Base-by-base conservation (phyloP, 805 yeast genomes). In the Cyberlindnera amylophila region DNA sequence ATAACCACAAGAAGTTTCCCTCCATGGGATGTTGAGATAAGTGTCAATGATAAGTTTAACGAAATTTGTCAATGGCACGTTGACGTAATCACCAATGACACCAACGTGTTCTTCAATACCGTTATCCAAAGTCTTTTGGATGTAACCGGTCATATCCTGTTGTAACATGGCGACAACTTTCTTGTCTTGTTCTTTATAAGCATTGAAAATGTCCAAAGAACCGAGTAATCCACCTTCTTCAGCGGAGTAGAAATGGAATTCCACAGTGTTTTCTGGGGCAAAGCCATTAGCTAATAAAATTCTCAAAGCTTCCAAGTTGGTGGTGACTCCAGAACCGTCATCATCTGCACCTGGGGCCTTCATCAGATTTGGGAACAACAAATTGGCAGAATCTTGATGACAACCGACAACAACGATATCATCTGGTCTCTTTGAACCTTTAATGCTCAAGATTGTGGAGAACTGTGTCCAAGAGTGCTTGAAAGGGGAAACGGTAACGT, bases 271-370 rank as follows among this genome's bases (percentile, higher is more conserved):
- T 33, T 73, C 65, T 12, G 90, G 88, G 44, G 64, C 54, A 51
- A 72, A 72, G 0, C 69, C 61, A 28, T 51, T 48, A 28, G 65
- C 68, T 7, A 75, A 62, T 21, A 87, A 64, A 13, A 85, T 63
- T 50, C 93, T 72, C 53, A 89, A 72, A 1, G 89, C 79, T 61
- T 89, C 95, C 41, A 89, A 62, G 26, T 77, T 74, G 3, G 95
- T 82, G 4, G 83, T 80, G 4, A 90, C 82, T 9, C 97, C 98
- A 4, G 90, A 79, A 2, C 96, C 95, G 62, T 90, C 86, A 59
- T 91, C 98, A 59, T 91, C 98, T 4, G 96, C 97, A 3, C 98
- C 98, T 2, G 96, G 96, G 0, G 96, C 87, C 18, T 78, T 71
- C 50, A 84, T 58, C 15, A 79, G 48, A 34, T 71, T 71, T 9